These are phyloP conservation scores for Thermomucor indicae-seudaticae DNA, from an alignment of 371 early-diverging fungal genomes.

Conservation along the genomic window DNA sequence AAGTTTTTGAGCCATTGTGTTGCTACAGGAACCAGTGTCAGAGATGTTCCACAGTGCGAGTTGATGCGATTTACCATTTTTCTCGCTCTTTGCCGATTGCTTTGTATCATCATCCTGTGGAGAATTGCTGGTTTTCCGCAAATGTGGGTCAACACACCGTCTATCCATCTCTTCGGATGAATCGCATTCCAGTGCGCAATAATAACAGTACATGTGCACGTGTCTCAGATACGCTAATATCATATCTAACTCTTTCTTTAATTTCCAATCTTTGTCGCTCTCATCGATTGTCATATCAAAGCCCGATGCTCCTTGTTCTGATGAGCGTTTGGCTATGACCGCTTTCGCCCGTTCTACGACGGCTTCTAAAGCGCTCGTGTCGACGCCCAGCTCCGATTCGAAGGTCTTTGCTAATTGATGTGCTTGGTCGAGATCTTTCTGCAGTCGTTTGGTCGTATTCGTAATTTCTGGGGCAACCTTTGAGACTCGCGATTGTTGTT, in stretches of 20 bases:
- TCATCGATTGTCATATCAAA: slow-evolving; percentile 14
- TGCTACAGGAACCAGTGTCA: slow-evolving; percentile 16
- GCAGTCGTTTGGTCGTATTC: slow-evolving; percentile 59
- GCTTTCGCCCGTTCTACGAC: slow-evolving; percentile 34
- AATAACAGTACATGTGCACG: slow-evolving; percentile 95
- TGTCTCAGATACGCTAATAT: slow-evolving; percentile 79
- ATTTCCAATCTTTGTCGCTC: slow-evolving; percentile 14
- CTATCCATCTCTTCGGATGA: slow-evolving; percentile 80
- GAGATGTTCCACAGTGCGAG: background rate
- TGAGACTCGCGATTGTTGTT: slow-evolving; percentile 38
- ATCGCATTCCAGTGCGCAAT: slow-evolving; percentile 81
- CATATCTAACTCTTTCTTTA: slow-evolving; percentile 75
- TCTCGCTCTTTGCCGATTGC: slow-evolving; percentile 5
- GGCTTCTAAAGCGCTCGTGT: slow-evolving; percentile 20
- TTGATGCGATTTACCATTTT: background rate
- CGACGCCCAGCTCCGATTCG: slow-evolving; percentile 58
- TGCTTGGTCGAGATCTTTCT: slow-evolving; percentile 63
- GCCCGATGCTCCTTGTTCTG: slow-evolving; percentile 5
- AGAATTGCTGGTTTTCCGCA: slow-evolving; percentile 43
- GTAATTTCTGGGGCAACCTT: slow-evolving; percentile 63
- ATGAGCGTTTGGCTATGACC: slow-evolving; percentile 14
- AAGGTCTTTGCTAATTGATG: slow-evolving; percentile 53
- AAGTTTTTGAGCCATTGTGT: slow-evolving; percentile 56
- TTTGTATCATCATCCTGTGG: slow-evolving; percentile 16
- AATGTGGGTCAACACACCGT: slow-evolving; percentile 68